Conservation (phyloP, 805 yeast genomes). For the Osmozyma mogii region DNA sequence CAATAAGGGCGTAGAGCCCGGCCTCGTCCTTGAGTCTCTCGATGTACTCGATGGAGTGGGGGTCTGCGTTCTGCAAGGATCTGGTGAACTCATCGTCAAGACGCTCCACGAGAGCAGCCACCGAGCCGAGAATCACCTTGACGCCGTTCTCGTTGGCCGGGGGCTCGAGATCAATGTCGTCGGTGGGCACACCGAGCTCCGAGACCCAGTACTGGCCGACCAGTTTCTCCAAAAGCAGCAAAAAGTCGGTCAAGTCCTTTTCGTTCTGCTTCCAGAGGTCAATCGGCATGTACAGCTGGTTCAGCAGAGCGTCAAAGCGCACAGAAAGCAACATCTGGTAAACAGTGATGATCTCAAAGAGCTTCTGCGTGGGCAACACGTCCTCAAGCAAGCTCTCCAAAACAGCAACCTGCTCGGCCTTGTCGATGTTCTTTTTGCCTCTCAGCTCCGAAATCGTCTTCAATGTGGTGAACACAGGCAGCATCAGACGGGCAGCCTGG, state of each 20-base stretch:
- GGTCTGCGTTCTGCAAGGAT: conserved; percentile 83
- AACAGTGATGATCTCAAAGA: conserved; percentile 73
- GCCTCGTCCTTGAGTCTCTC: conserved; percentile 86
- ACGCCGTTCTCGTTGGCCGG: conserved; percentile 55
- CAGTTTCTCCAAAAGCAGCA: conserved; percentile 63
- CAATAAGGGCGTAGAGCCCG: conserved; percentile 61
- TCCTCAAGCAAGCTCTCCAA: conserved; percentile 54
- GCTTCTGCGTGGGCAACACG: conserved; percentile 19
- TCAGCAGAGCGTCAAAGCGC: conserved; percentile 73
- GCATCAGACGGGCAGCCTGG: conserved; percentile 30
- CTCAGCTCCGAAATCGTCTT: conserved; percentile 76
- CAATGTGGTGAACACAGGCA: conserved; percentile 62
- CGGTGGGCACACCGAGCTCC: conserved; percentile 64
- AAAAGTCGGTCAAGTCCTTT: conserved; percentile 51
- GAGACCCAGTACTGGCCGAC: conserved; percentile 51
- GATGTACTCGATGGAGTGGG: conserved; percentile 90
- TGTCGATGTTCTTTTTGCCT: conserved; percentile 92
- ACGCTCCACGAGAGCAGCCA: conserved; percentile 83
- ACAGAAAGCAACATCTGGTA: conserved; percentile 78
- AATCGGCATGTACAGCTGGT: conserved; percentile 64
- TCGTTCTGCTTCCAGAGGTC: conserved; percentile 74
- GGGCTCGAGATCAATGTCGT: conserved; percentile 65
- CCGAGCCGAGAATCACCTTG: conserved; percentile 71
- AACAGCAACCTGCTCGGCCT: conserved; percentile 62
- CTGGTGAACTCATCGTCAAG: conserved; percentile 90